Conservation (phyloP, 371 early-diverging fungal genomes). For the Rhizopus sp. region DNA sequence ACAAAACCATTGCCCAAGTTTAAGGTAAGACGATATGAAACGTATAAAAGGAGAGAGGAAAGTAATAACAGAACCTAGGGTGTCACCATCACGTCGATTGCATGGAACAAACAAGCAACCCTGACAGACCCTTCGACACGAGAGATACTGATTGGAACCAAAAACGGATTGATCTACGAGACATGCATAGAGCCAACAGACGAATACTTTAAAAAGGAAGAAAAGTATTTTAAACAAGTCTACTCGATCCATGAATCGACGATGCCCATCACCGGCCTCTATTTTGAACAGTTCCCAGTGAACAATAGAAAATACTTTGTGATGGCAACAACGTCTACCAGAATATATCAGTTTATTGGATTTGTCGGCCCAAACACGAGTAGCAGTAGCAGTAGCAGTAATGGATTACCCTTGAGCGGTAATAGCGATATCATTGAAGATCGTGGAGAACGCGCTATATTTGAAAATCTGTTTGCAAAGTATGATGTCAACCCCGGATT, state of each 20-base stretch:
- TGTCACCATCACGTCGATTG: slow-evolving; percentile 79
- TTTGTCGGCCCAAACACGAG: slow-evolving; percentile 53
- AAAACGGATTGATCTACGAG: slow-evolving; percentile 86
- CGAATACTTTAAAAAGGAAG: slow-evolving; percentile 82
- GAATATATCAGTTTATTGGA: slow-evolving; percentile 88
- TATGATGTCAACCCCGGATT: slow-evolving; percentile 68
- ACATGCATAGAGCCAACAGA: slow-evolving; percentile 83
- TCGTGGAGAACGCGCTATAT: slow-evolving; percentile 55
- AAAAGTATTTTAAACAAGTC: slow-evolving; percentile 77
- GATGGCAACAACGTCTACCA: slow-evolving; percentile 75
- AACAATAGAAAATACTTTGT: slow-evolving; percentile 74
- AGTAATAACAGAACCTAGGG: slow-evolving; percentile 50
- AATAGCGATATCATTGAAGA: slow-evolving; percentile 12
- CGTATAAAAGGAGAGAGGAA: background rate
- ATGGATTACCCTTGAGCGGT: slow-evolving; percentile 17
- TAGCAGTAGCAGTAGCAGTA: slow-evolving; percentile 50
- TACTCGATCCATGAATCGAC: slow-evolving; percentile 60
- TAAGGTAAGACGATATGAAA: slow-evolving; percentile 48
- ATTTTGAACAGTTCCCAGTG: slow-evolving; percentile 77
- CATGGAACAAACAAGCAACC: slow-evolving; percentile 81
- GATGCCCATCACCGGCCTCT: slow-evolving; percentile 79
- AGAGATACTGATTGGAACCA: slow-evolving; percentile 82
- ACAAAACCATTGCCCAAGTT: slow-evolving; percentile 71
- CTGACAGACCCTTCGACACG: slow-evolving; percentile 70
- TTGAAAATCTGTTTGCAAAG: slow-evolving; percentile 63